Evolutionary conservation across 345 rosid species (phyloP), one percentile per base, ranked within the genome.

Genomic region (Dipteronia dyeriana): DNA sequence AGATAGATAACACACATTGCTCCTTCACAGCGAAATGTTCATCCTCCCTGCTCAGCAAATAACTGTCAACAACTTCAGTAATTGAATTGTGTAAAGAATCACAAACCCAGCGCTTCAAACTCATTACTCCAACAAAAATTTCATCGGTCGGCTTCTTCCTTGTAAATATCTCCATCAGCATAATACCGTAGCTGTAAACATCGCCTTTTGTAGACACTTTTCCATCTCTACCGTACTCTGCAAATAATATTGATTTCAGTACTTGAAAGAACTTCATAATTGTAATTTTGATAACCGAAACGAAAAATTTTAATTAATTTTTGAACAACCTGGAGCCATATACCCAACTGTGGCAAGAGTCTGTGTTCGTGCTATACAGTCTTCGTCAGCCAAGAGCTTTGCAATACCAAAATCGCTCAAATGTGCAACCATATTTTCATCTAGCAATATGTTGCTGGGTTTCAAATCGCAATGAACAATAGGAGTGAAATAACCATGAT

Each of bases 401-500:
- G 74, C 41, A 17, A 29, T 53, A 9, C 62, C 74, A 70, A 70
- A 70, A 29, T 70, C 74, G 9, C 74, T 70, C 11, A 51, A 26
- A 29, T 51, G 62, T 0, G 45, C 74, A 23, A 70, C 62, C 45
- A 26, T 26, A 9, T 26, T 16, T 70, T 70, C 62, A 1, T 70
- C 63, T 17, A 53, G 14, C 63, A 70, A 26, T 1, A 53, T 43
- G 19, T 70, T 70, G 47, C 23, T 38, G 0, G 78, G 78, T 19
- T 79, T 74, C 19, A 79, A 60, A 38, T 79, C 82, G 5, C 82
- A 74, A 1, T 74, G 75, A 19, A 67, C 45, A 0, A 79, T 9
- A 2, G 70, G 57, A 14, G 54, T 49, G 49, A 65, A 10, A 20
- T 29, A 4, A 17, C 66, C 70, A 12, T 61, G 54, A 34, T 67